These are phyloP conservation scores for Hirschioporus abietinus DNA, from an alignment of 768 basidiomycete genomes.

Conservation along the genomic window DNA sequence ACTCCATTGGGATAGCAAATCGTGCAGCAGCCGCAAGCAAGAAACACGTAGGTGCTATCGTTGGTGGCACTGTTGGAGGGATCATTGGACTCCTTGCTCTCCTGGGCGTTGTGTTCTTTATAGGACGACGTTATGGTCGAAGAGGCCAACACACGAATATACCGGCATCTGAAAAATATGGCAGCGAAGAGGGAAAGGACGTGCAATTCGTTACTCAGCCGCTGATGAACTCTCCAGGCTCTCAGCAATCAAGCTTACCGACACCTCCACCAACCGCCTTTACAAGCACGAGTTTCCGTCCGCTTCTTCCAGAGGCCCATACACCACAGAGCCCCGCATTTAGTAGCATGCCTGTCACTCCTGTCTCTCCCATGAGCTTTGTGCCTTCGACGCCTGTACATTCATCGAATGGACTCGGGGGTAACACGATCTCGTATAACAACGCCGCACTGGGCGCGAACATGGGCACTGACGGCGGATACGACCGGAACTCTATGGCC, in stretches of 20 bases:
- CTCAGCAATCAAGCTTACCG: neutral
- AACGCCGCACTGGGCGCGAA: neutral
- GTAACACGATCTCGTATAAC: neutral
- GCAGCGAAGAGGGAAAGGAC: neutral
- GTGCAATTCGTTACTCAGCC: neutral
- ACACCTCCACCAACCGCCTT: neutral
- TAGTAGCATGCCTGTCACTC: neutral
- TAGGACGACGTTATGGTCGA: conserved; percentile 16
- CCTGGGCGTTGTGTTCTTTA: conserved; percentile 21
- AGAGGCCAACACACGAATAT: neutral
- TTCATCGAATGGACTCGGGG: neutral
- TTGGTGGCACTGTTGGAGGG: conserved; percentile 26
- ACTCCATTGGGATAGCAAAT: conserved; percentile 21
- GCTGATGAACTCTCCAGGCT: neutral
- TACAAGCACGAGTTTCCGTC: neutral
- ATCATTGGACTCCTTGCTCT: conserved; percentile 21
- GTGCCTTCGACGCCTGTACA: neutral
- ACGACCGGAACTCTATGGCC: neutral
- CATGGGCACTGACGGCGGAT: neutral
- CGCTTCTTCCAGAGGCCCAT: neutral
- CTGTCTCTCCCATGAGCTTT: neutral
- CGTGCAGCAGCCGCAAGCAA: conserved; percentile 11
- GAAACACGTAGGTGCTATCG: conserved; percentile 22
- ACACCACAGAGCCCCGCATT: neutral
- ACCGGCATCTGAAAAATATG: neutral